These are phyloP conservation scores for Meripilus lineatus DNA, from an alignment of 1,284 basidiomycete species.

Conservation along the genomic window DNA sequence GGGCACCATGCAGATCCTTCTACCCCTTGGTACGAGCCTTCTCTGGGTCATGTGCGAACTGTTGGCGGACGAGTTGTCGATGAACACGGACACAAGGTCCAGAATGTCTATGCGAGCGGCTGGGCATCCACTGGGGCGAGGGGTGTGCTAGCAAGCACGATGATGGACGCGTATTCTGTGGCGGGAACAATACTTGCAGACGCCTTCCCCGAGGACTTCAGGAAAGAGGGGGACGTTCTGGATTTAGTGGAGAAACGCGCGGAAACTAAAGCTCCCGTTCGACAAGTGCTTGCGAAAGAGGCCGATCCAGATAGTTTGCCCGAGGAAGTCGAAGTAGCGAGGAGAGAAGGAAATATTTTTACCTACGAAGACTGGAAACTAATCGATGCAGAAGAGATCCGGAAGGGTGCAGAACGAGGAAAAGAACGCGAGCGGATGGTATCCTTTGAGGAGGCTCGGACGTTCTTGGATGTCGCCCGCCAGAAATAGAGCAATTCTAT, in stretches of 20 bases:
- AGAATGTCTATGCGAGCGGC: slow-evolving; percentile 85
- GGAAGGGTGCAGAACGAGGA: slow-evolving; percentile 48
- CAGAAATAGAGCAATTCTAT: neutral
- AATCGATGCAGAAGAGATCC: slow-evolving; percentile 63
- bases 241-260: slow-evolving; percentile 12
- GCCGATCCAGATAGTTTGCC: slow-evolving; percentile 44
- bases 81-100: slow-evolving; percentile 35
- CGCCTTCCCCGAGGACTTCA: slow-evolving; percentile 24
- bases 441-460: slow-evolving; percentile 50
- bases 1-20: slow-evolving; percentile 79
- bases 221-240: slow-evolving; percentile 9
- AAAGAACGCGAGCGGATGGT: slow-evolving; percentile 84
- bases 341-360: slow-evolving; percentile 43
- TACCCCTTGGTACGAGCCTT: slow-evolving; percentile 47
- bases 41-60: slow-evolving; percentile 50
- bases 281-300: slow-evolving; percentile 47
- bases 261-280: slow-evolving; percentile 41
- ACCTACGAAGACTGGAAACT: slow-evolving; percentile 66
- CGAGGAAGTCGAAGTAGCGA: slow-evolving; percentile 49
- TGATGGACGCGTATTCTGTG: slow-evolving; percentile 87
- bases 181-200: slow-evolving; percentile 70
- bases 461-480: slow-evolving; percentile 29
- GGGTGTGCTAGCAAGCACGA: slow-evolving; percentile 91
- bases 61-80: slow-evolving; percentile 48
- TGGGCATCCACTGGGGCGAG: slow-evolving; percentile 93